Evolutionary conservation across 2,329 filamentous ascomycete genomes (phyloP), one percentile per base, ranked within the genome.

Genomic region (Chrysoporthe austroafricana): DNA sequence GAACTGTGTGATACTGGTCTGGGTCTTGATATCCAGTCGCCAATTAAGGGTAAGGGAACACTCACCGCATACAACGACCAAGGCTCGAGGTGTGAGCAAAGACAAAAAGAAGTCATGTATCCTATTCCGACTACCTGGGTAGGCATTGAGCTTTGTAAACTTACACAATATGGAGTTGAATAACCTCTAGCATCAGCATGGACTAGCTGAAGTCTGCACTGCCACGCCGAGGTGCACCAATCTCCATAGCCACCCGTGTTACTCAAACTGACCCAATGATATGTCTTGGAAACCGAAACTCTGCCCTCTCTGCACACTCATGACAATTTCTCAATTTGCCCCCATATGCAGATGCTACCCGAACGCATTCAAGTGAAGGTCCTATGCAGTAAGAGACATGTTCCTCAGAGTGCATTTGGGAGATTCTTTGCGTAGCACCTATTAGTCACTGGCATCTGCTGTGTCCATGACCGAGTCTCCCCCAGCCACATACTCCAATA

Each of bases 381-480:
- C 32, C n/a, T 9, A 16, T n/a, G 18, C 34, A 60, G 8, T 7
- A 21, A 3, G 9, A 32, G 39, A 44, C 2, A 43, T 60, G 39
- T 48, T 62, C 7, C 42, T n/a, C 26, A 13, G 14, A 48, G 14
- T 4, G n/a, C 32, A 16, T 43, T 18, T 18, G 21, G n/a, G 43
- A 16, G 43, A 26, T 26, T 26, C 8, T 16, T 61, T 62, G 59
- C 48, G 59, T 62, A 62, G 59, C 59, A 36, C 13, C 14, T n/a
- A 36, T 62, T 62, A 46, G 59, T 48, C 43, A 62, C 43, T 6
- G 26, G 4, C 6, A 50, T 62, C 59, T 48, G 59, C 18, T 62
- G 59, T 50, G 59, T 32, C 32, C 43, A 36, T 62, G 43, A 36
- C 43, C 16, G 26, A 62, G 43, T 48, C 59, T 39, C 43, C 48